These are phyloP conservation scores for Entelexis paramagnoliae DNA, from an alignment of 1,139 yeast species.

Conservation along the genomic window DNA sequence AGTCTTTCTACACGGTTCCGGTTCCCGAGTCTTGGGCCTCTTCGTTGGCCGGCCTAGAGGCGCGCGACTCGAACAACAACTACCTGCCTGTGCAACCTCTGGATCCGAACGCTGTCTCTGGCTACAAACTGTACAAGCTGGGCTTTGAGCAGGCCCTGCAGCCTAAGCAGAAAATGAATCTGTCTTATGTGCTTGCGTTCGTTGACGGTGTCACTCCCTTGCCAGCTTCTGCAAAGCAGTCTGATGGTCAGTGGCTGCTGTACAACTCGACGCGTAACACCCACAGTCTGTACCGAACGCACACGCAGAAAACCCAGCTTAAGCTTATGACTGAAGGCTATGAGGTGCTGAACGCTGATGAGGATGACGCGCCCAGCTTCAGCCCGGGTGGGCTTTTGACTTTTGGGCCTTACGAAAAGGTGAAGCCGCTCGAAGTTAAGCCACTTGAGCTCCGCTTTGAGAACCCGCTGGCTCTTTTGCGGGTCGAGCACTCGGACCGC, in stretches of 20 bases:
- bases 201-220: conserved; percentile 39
- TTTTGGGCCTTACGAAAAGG: conserved; percentile 47
- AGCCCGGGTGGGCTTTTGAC: conserved; percentile 30
- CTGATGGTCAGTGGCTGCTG: conserved; percentile 52
- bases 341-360: conserved; percentile 8
- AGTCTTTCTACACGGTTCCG: conserved; percentile 46
- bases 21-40: conserved; percentile 39
- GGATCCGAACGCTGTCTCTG: conserved; percentile 18
- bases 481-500: conserved; percentile 52
- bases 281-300: conserved; percentile 53
- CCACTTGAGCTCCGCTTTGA: conserved; percentile 52
- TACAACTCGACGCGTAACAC: conserved; percentile 49
- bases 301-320: conserved; percentile 41
- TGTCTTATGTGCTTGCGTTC: conserved; percentile 28
- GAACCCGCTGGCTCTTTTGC: conserved; percentile 56
- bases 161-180: conserved; percentile 44
- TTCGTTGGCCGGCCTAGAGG: conserved; percentile 41
- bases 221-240: conserved; percentile 54
- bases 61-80: conserved; percentile 18
- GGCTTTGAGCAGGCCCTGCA: conserved; percentile 56
- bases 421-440: conserved; percentile 41
- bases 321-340: conserved; percentile 20
- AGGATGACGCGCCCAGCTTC: background rate
- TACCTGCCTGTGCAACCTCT: conserved; percentile 6
- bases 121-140: conserved; percentile 39